A percentile compares a stretch with the other conserved stretches of the same genome.
These are phyloP conservation scores for Rhodotorula paludigena DNA, from an alignment of 768 basidiomycete genomes.

Conservation along the genomic window DNA sequence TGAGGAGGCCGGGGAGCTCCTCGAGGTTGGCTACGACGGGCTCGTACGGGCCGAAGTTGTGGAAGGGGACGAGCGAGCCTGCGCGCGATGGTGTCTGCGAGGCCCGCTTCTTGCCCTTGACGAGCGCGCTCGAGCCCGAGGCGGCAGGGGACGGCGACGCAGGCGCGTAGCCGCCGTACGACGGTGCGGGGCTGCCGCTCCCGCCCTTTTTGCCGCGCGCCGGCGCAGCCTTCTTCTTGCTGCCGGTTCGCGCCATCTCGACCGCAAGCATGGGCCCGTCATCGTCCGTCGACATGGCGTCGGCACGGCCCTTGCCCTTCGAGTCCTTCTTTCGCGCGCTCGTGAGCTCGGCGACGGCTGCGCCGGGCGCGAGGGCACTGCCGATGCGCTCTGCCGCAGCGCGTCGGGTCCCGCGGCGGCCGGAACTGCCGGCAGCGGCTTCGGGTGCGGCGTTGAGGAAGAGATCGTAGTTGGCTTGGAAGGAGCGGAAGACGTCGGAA, in stretches of 20 bases:
- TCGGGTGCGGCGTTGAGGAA: slow-evolving; percentile 29
- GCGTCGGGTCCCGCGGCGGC: slow-evolving; percentile 25
- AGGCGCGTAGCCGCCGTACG: background rate
- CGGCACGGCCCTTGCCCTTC: slow-evolving; percentile 33
- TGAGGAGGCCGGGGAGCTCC: slow-evolving; percentile 28
- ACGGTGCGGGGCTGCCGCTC: slow-evolving; percentile 11
- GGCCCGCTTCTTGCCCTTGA: slow-evolving; percentile 11
- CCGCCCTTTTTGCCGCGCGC: slow-evolving; percentile 4
- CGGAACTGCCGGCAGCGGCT: background rate
- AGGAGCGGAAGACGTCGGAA: slow-evolving; percentile 34
- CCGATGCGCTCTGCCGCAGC: slow-evolving; percentile 26
- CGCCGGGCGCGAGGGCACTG: slow-evolving; percentile 5
- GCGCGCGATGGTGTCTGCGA: slow-evolving; percentile 15
- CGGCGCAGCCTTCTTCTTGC: slow-evolving; percentile 3
- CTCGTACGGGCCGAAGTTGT: slow-evolving; percentile 9
- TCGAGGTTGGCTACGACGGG: slow-evolving; percentile 17
- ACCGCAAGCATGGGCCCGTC: slow-evolving; percentile 13
- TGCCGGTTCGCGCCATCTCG: background rate
- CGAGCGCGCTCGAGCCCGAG: background rate
- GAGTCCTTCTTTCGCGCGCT: slow-evolving; percentile 4
- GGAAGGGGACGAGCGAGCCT: slow-evolving; percentile 20
- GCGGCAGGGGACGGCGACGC: slow-evolving; percentile 6
- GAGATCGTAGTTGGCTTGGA: slow-evolving; percentile 38
- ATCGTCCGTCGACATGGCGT: background rate
- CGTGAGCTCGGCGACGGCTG: background rate